Percentiles rank a stretch among this genome's conserved stretches.
These are phyloP conservation scores for Helicostylum pulchrum DNA, from an alignment of 192 early-diverging fungal genomes.

Conservation along the genomic window DNA sequence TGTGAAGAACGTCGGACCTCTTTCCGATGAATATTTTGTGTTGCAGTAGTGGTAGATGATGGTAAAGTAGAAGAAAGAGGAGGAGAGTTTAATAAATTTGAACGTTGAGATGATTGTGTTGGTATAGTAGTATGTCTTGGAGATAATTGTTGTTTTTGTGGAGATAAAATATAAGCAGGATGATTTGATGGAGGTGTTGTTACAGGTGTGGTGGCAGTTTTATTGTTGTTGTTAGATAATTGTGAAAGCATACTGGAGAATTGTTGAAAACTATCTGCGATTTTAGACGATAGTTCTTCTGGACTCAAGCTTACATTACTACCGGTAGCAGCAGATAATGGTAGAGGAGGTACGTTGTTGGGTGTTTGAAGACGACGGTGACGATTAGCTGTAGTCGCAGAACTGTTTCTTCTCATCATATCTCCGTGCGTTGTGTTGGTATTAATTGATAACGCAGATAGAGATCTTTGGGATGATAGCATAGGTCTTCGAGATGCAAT, in stretches of 20 bases:
- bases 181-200: not conserved
- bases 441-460: slow-evolving; percentile 11
- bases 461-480: slow-evolving; percentile 12
- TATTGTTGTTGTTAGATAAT: not conserved
- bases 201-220: not conserved
- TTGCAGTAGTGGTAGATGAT: not conserved
- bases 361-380: not conserved
- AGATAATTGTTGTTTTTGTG: not conserved
- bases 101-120: not conserved
- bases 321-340: not conserved
- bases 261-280: slow-evolving; percentile 34
- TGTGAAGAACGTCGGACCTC: too few relatives aligned
- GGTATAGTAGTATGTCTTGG: not conserved
- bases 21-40: not conserved
- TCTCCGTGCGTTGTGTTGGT: slow-evolving; percentile 7
- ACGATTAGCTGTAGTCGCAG: not conserved
- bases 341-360: not conserved
- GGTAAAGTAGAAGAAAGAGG: not conserved
- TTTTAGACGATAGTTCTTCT: slow-evolving; percentile 30
- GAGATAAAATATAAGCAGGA: not conserved
- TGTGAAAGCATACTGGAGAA: slow-evolving; percentile 24
- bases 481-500: slow-evolving; percentile 12
- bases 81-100: not conserved
- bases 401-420: slow-evolving; percentile 7
- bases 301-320: slow-evolving; percentile 11